These are phyloP conservation scores for Penicillium sp. DNA, from an alignment of 2,329 filamentous ascomycete genomes.

Conservation along the genomic window DNA sequence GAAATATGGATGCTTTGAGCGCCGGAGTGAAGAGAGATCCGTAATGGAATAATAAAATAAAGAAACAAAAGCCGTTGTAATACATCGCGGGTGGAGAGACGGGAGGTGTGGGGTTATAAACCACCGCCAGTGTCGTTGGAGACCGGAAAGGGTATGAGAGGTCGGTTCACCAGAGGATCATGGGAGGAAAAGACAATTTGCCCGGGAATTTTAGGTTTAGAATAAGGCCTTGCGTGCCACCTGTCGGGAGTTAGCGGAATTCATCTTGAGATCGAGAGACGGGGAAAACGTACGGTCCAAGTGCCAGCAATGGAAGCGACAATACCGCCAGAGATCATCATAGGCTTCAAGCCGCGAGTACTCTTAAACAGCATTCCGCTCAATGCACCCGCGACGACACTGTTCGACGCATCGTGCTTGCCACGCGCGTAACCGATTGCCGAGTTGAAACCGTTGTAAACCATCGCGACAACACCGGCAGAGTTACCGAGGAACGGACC, in stretches of 20 bases:
- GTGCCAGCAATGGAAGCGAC: constrained; percentile 80
- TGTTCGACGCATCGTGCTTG: constrained; percentile 88
- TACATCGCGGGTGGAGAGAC: constrained; percentile 35
- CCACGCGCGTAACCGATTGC: constrained; percentile 75
- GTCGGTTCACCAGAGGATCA: constrained; percentile 17
- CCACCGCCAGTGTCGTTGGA: constrained; percentile 29
- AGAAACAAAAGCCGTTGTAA: constrained; percentile 37
- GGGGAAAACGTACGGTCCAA: constrained; percentile 75
- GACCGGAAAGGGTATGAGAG: constrained; percentile 28
- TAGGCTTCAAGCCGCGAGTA: constrained; percentile 82
- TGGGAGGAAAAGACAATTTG: constrained; percentile 18
- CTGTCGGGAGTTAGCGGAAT: constrained; percentile 31
- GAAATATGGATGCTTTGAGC: constrained; percentile 41
- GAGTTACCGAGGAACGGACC: constrained; percentile 96
- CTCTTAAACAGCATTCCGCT: constrained; percentile 97
- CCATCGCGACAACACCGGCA: constrained; percentile 90
- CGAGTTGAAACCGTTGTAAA: constrained; percentile 92
- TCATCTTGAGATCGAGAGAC: constrained; percentile 4
- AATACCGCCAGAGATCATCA: constrained; percentile 91
- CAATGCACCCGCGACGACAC: constrained; percentile 77
- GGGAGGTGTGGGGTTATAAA: constrained; percentile 25
- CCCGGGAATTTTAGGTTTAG: constrained; percentile 31
- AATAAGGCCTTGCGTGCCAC: constrained; percentile 54
- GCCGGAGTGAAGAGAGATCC: constrained; percentile 46
- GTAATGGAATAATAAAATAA: constrained; percentile 23